These are phyloP conservation scores for Dentipellis sp. DNA, from an alignment of 768 basidiomycete species.

Conservation along the genomic window DNA sequence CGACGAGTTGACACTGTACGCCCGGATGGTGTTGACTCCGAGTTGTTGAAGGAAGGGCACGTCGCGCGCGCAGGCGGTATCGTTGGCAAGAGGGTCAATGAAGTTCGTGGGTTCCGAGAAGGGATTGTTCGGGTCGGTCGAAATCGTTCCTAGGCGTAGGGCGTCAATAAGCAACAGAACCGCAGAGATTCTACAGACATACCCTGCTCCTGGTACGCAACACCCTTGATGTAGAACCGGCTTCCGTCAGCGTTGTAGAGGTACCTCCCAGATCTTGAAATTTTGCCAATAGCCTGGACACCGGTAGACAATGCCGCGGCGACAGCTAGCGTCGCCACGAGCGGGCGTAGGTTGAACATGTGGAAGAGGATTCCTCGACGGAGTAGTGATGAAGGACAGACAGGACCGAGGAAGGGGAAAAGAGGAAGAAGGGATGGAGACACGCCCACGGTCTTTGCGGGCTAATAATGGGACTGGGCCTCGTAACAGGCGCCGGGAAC, in stretches of 20 bases:
- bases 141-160: no score
- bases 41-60: slow-evolving; percentile 68
- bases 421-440: not conserved
- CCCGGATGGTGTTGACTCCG: slow-evolving; percentile 73
- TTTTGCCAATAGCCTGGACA: slow-evolving; percentile 10
- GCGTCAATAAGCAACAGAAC: no score
- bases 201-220: slow-evolving; percentile 84
- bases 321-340: not conserved
- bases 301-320: not conserved
- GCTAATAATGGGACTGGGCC: no score
- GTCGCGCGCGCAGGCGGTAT: slow-evolving; percentile 65
- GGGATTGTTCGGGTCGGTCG: slow-evolving; percentile 14
- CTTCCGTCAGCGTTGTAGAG: slow-evolving; percentile 69
- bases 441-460: no score
- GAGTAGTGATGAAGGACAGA: not conserved
- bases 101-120: slow-evolving; percentile 69
- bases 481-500: no score
- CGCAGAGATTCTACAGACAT: not conserved
- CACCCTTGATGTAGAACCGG: slow-evolving; percentile 83
- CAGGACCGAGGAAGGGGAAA: not conserved
- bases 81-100: slow-evolving; percentile 68
- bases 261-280: slow-evolving; percentile 69
- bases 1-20: slow-evolving; percentile 78
- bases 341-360: not conserved
- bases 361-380: not conserved